Evolutionary conservation across 768 basidiomycete genomes (phyloP).

Genomic region (Lentinula guzmanii): DNA sequence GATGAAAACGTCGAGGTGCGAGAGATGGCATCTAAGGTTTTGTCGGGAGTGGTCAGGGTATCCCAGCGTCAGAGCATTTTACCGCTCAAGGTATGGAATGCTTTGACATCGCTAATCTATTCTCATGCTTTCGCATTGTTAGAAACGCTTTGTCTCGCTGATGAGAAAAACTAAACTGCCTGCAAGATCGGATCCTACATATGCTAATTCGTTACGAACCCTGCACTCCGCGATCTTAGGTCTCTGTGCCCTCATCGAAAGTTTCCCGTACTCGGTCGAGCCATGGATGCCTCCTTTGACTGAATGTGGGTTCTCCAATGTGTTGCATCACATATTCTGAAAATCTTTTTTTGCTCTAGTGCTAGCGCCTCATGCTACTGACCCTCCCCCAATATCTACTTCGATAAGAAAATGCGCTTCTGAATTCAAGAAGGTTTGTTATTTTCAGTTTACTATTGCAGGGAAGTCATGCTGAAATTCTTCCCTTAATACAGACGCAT

Average conservation of each 20-base stretch:
- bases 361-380: constrained; percentile 71
- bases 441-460: not conserved
- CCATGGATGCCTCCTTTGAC: constrained; percentile 83
- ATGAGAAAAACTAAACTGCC: constrained; percentile 62
- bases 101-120: constrained; percentile 2
- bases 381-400: constrained; percentile 86
- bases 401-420: constrained; percentile 83
- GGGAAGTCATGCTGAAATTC: not conserved
- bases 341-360: constrained; percentile 33
- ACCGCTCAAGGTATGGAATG: constrained; percentile 62
- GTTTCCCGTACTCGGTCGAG: constrained; percentile 92
- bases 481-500: constrained; percentile 40
- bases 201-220: constrained; percentile 64
- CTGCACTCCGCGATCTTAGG: constrained; percentile 90
- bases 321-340: not conserved
- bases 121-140: constrained; percentile 7
- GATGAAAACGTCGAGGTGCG: constrained; percentile 94
- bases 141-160: constrained; percentile 78
- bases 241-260: constrained; percentile 84
- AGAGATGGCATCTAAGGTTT: constrained; percentile 81
- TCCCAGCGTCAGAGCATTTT: constrained; percentile 86
- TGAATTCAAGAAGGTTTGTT: constrained; percentile 72
- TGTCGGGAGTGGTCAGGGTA: constrained; percentile 83
- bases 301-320: constrained; percentile 45
- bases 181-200: constrained; percentile 58